Conservation (phyloP, 1,284 basidiomycete species). For the Pascua sp. region DNA sequence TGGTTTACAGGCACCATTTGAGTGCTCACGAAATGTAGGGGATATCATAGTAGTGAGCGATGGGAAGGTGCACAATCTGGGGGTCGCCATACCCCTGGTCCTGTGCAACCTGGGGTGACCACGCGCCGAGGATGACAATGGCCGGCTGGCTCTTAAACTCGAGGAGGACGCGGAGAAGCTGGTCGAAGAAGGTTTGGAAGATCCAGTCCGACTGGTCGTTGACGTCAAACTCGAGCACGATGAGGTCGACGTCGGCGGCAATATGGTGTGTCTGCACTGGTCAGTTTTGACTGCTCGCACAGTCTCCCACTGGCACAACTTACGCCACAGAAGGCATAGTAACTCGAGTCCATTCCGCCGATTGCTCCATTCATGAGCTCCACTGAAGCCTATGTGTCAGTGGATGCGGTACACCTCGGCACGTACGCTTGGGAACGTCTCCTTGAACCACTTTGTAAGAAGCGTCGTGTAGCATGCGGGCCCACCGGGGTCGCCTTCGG, state of each 20-base stretch:
- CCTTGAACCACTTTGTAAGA: conserved; percentile 37
- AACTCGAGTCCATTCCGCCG: conserved; percentile 48
- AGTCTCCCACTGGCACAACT: not conserved
- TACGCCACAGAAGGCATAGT: conserved; percentile 49
- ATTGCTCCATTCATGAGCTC: conserved; percentile 44
- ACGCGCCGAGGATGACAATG: conserved; percentile 45
- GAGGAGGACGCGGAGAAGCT: conserved; percentile 46
- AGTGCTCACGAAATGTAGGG: conserved; percentile 33
- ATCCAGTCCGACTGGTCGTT: conserved; percentile 46
- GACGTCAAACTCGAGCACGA: conserved; percentile 49
- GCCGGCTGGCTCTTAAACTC: conserved; percentile 45
- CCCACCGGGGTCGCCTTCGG: conserved; percentile 43
- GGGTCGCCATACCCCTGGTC: conserved; percentile 48
- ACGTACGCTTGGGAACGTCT: conserved; percentile 37
- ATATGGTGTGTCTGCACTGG: conserved; percentile 44
- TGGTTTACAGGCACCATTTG: no score
- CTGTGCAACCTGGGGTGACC: conserved; percentile 44
- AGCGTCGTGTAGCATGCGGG: conserved; percentile 45
- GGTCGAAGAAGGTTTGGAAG: conserved; percentile 47
- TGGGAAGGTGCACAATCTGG: conserved; percentile 45
- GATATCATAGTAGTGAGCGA: conserved; percentile 48
- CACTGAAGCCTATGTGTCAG: conserved; percentile 5
- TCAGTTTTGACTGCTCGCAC: not conserved
- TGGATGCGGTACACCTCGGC: not conserved
- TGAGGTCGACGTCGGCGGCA: conserved; percentile 41